phyloP scores from a whole-genome alignment of 2,329 filamentous ascomycete genomes.

The Ascosphaera pollenicola region DNA sequence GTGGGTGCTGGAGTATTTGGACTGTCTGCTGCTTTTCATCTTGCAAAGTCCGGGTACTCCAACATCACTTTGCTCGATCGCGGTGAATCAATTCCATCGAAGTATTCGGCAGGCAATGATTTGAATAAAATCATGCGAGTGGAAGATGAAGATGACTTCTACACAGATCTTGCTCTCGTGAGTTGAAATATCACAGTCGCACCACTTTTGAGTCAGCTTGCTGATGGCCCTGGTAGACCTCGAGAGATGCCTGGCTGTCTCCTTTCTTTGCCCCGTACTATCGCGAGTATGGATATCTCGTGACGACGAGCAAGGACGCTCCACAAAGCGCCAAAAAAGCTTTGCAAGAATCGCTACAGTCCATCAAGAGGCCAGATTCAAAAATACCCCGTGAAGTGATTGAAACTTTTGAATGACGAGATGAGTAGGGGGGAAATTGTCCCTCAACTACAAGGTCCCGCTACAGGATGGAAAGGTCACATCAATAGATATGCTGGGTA shows the following conservation, averaged over 20 bases:
- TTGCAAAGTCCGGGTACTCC: slow-evolving; percentile 22
- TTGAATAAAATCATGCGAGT: slow-evolving; percentile 39
- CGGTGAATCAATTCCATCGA: slow-evolving; percentile 24
- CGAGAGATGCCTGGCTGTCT: slow-evolving; percentile 30
- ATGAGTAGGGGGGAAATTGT: slow-evolving; percentile 21
- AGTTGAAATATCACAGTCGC: slow-evolving; percentile 6
- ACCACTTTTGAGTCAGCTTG: neutral
- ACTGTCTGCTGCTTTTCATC: slow-evolving; percentile 27
- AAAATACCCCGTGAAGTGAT: slow-evolving; percentile 13
- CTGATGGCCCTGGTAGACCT: slow-evolving; percentile 16
- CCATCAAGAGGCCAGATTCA: slow-evolving; percentile 13
- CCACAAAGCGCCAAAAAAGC: slow-evolving; percentile 27
- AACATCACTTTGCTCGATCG: slow-evolving; percentile 28
- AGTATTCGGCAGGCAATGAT: slow-evolving; percentile 34
- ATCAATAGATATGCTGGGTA: slow-evolving; percentile 35
- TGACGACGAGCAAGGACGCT: slow-evolving; percentile 26
- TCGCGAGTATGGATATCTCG: slow-evolving; percentile 29
- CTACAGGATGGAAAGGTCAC: slow-evolving; percentile 35
- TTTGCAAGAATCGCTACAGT: slow-evolving; percentile 20
- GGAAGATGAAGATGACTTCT: slow-evolving; percentile 36
- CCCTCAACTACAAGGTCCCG: slow-evolving; percentile 27
- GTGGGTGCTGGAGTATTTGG: slow-evolving; percentile 29
- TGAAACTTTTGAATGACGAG: slow-evolving; percentile 15
- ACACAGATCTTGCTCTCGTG: slow-evolving; percentile 31
- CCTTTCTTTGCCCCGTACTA: slow-evolving; percentile 32